Base-by-base conservation (phyloP, 495 filamentous ascomycete species). In the Aspergillus ellipticus region DNA sequence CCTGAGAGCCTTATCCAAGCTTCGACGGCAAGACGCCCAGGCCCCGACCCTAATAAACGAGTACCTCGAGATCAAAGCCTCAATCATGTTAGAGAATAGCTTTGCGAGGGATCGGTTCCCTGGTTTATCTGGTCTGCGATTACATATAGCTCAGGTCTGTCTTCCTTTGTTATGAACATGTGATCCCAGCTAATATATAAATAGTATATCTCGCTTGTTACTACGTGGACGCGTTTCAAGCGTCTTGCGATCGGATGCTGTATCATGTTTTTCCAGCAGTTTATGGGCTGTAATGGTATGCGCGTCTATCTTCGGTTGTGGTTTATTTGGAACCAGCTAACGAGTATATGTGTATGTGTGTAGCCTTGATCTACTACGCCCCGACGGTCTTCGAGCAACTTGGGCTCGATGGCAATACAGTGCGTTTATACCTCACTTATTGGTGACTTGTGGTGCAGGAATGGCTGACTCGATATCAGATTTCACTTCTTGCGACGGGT, bases 231-330 rank as follows among this genome's bases (percentile, higher is more conserved):
- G 20, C 79, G 91, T 10, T 92, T 93, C 74, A 80, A 80, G 61
- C 85, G 82, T 13, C 79, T 79, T 67, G 79, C 86, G 17, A 90
- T 93, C 83, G 86, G 91, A 53, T 86, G 82, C 65, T 84, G 85
- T 24, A 86, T 91, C 16, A 91, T 90, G 89, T 82, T 83, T 68
- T 87, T 89, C 75, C 84, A 89, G 73, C 85, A 91, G 68, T 92
- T 87, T 80, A 86, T 84, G 19, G 88, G 88, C 16, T 74, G 72
- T 52, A 74, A 75, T 53, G 74, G 66, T 68, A 42, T n/a, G n/a
- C n/a, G n/a, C 24, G 50, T 64, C 17, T 24, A 13, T 17, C 4
- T 39, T 20, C n/a, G 10, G 15, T 3, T 43, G n/a, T 48, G 1
- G n/a, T n/a, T 1, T 15, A 39, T 4, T 13, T 15, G 5, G 13